Evolutionary conservation across 1,139 yeast genomes (phyloP), one percentile per base, ranked within the genome.

Genomic region (Magnusiomyces sp.): DNA sequence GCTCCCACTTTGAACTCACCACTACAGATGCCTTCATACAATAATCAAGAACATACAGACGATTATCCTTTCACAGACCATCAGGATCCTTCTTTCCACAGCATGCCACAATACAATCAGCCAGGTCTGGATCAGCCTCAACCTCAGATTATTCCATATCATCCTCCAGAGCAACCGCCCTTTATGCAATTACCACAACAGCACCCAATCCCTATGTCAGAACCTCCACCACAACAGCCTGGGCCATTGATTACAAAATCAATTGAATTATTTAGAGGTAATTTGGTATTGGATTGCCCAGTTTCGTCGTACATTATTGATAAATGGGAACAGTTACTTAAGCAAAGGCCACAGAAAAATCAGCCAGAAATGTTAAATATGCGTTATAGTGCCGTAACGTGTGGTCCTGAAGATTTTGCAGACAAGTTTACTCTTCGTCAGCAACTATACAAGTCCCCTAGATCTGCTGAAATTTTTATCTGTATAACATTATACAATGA

Each of bases 401-500:
- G 89, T 62, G 88, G 87, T 49, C 92, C 95, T 0, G 72, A 79
- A 6, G 79, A 80, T 53, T 85, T 80, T 59, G 61, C 64, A n/a
- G 74, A 72, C 58, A 73, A 77, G 57, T 85, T 83, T 66, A 78
- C 80, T 39, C 66, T 85, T 45, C 73, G 95, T 50, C 95, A 83
- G 61, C 75, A 74, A 41, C 73, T 83, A 56, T 85, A 83, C 62
- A 68, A 72, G 34, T 82, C 79, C 37, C 83, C 84, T 2, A 71
- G 95, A 54, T 73, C 74, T 54, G 85, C 94, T 0, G 94, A 85
- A 65, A 69, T 85, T 48, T 73, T 83, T 74, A 76, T 85, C 48
- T 85, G 83, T 57, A 73, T 86, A 50, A 85, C 95, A 33, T 81
- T 86, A 80, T 85, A 82, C 69, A 86, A 85, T 62, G 95, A 85